These are phyloP conservation scores for Hygrophoropsis aurantiaca DNA, from an alignment of 768 basidiomycete species.

Conservation along the genomic window DNA sequence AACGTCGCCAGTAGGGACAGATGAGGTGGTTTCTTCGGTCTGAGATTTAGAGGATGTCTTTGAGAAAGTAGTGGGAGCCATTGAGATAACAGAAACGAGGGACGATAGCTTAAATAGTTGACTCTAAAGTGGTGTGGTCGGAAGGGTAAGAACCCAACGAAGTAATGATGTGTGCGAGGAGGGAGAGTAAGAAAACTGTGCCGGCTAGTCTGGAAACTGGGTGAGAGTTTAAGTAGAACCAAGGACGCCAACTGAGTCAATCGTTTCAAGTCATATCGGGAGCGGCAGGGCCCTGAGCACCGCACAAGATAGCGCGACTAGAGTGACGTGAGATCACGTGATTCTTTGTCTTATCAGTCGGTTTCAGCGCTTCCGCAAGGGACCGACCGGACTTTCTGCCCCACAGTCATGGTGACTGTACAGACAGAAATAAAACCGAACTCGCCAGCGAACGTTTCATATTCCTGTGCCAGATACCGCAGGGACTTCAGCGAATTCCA, in stretches of 20 bases:
- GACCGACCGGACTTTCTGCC: not conserved
- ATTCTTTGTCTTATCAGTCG: not conserved
- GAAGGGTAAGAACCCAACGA: constrained; percentile 18
- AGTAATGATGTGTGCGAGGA: constrained; percentile 12
- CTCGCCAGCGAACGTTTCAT: not conserved
- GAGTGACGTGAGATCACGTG: constrained; percentile 8
- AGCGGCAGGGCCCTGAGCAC: constrained; percentile 18
- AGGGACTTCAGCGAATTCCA: too few relatives aligned
- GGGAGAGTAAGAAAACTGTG: not conserved
- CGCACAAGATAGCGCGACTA: constrained; percentile 11
- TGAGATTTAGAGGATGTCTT: constrained; percentile 16
- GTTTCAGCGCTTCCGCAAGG: not conserved
- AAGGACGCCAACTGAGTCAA: constrained; percentile 7
- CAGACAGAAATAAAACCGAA: not conserved
- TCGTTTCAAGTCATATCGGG: constrained; percentile 18
- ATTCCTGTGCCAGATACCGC: too few relatives aligned
- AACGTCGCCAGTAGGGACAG: constrained; percentile 8
- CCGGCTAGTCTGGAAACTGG: not conserved
- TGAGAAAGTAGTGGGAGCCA: constrained; percentile 26
- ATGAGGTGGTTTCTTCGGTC: constrained; percentile 19
- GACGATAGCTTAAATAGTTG: constrained; percentile 30
- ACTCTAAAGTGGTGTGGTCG: constrained; percentile 20
- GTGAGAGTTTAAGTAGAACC: constrained; percentile 3
- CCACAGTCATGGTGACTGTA: not conserved
- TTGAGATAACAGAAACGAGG: constrained; percentile 12